phyloP scores from a whole-genome alignment of 2,329 filamentous ascomycete genomes.

The Mycosphaerella arachidis region DNA sequence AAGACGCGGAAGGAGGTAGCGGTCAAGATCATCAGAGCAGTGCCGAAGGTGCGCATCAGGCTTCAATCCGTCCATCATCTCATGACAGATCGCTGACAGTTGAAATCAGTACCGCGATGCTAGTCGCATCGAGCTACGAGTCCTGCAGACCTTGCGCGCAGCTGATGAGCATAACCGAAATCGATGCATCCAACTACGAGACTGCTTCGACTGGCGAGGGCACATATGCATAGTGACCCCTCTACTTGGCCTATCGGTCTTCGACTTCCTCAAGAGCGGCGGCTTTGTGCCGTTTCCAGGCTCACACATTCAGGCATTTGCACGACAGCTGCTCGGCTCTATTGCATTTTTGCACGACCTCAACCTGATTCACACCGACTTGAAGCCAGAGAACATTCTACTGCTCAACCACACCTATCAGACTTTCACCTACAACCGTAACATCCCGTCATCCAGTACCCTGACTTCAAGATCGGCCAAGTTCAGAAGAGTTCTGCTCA shows the following conservation, averaged over 20 bases:
- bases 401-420: constrained; percentile 62
- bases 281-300: constrained; percentile 95
- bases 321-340: constrained; percentile 92
- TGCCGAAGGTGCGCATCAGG: constrained; percentile 62
- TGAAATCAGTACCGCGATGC: constrained; percentile 71
- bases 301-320: constrained; percentile 97
- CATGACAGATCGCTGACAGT: constrained; percentile 1
- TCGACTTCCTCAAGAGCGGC: constrained; percentile 96
- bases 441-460: constrained; percentile 60
- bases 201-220: constrained; percentile 95
- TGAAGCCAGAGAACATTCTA: constrained; percentile 66
- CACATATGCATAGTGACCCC: constrained; percentile 87
- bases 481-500: constrained; percentile 59
- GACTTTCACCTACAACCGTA: constrained; percentile 65
- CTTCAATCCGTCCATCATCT: not conserved
- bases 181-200: constrained; percentile 90
- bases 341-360: constrained; percentile 97
- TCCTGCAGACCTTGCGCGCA: constrained; percentile 82
- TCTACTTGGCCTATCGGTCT: constrained; percentile 87
- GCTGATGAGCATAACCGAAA: constrained; percentile 92
- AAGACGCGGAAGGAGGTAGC: constrained; percentile 76
- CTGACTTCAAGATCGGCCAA: constrained; percentile 54
- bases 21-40: constrained; percentile 96
- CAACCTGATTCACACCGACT: constrained; percentile 88
- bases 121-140: constrained; percentile 86